Evolutionary conservation across 176 grass and related monocot genomes (phyloP).

Genomic region (Dendrocalamus sinicus): DNA sequence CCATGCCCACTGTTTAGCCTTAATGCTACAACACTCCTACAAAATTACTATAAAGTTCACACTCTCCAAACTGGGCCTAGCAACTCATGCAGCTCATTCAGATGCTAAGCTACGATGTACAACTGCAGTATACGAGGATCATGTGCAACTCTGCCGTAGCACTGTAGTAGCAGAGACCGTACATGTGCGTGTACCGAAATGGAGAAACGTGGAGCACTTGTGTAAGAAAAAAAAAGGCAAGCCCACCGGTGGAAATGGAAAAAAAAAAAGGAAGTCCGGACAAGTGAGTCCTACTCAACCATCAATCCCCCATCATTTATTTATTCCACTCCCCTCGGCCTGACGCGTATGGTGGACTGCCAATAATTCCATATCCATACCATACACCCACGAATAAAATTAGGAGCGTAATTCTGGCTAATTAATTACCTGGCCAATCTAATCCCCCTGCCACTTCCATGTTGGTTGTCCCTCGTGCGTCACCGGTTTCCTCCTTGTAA

Average conservation of each 20-base stretch:
- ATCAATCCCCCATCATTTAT: constrained; percentile 26
- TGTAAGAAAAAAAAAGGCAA: neutral
- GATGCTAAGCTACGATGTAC: neutral
- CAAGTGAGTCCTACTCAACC: constrained; percentile 42
- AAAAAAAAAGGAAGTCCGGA: constrained; percentile 10
- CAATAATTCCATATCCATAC: constrained; percentile 11
- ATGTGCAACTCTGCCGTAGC: neutral
- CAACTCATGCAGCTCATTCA: neutral
- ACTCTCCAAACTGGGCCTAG: neutral
- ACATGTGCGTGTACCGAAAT: neutral
- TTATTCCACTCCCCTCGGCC: constrained; percentile 25
- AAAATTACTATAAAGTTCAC: too few species aligned
- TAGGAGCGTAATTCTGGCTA: neutral
- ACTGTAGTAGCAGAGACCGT: neutral
- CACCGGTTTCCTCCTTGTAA: constrained; percentile 16
- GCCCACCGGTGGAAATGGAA: neutral
- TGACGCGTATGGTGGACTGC: constrained; percentile 37
- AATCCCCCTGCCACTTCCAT: constrained; percentile 4
- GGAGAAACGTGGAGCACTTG: constrained; percentile 43
- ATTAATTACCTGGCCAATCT: neutral
- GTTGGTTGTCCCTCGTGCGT: constrained; percentile 52
- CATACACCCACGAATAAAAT: neutral
- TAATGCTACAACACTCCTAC: too few species aligned
- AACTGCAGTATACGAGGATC: neutral
- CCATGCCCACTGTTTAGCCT: too few species aligned